Conservation (phyloP, 208 protist species). For the Leishmania major region DNA sequence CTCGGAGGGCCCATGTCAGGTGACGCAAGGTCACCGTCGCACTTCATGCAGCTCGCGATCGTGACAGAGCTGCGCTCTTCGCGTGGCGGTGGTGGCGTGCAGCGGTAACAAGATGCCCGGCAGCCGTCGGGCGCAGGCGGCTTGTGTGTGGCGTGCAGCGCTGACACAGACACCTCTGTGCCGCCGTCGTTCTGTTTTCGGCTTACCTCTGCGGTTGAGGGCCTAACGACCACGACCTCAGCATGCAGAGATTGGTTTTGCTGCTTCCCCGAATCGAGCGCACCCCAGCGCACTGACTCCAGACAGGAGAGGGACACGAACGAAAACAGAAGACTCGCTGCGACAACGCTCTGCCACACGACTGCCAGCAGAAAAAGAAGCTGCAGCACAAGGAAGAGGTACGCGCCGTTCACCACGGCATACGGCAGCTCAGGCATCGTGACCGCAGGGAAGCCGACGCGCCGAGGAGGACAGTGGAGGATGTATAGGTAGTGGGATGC, state of each 20-base stretch:
- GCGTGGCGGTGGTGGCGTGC: not conserved
- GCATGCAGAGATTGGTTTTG: not conserved
- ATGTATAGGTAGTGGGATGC: not conserved
- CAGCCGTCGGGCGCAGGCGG: too few species aligned
- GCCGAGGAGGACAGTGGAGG: not conserved
- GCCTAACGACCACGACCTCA: not conserved
- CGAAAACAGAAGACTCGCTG: slow-evolving; percentile 11
- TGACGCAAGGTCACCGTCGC: not conserved
- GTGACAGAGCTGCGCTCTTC: not conserved
- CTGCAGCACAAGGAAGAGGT: slow-evolving; percentile 49
- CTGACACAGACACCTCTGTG: not conserved
- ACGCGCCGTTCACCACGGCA: slow-evolving; percentile 27
- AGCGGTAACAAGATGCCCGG: not conserved
- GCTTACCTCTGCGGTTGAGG: not conserved
- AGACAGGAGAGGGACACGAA: slow-evolving; percentile 9
- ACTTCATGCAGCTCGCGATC: not conserved
- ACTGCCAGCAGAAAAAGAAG: slow-evolving; percentile 32
- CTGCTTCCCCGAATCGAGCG: not conserved
- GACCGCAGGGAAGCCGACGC: not conserved
- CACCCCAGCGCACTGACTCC: not conserved
- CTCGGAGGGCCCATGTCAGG: not conserved
- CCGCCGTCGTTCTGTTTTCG: not conserved
- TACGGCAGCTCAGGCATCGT: not conserved
- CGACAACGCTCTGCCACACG: slow-evolving; percentile 13
- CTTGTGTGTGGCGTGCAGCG: not conserved